A percentile compares a stretch with the other conserved stretches of the same genome.
Evolutionary conservation across 495 filamentous ascomycete genomes (phyloP).

Genomic region (Aspergillus steynii): DNA sequence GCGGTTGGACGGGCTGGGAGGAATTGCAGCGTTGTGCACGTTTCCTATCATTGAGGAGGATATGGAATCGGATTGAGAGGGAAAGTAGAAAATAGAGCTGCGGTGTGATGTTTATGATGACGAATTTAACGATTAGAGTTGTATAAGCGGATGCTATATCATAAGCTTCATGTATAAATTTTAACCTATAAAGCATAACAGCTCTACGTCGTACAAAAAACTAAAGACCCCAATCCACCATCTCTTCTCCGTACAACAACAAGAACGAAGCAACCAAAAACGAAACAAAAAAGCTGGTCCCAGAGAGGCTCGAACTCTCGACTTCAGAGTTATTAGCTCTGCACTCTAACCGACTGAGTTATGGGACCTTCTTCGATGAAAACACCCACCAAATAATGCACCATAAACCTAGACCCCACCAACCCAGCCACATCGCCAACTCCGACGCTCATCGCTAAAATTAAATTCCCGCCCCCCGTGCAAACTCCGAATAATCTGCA

Average conservation of each 20-base stretch:
- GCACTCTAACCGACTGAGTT: slow-evolving; percentile 13
- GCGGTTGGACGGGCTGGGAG: slow-evolving; percentile 78
- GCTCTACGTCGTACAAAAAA: no score
- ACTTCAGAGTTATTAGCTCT: slow-evolving; percentile 12
- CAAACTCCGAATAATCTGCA: neutral
- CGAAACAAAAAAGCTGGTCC: slow-evolving; percentile 3
- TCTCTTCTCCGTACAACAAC: neutral
- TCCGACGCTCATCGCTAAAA: neutral
- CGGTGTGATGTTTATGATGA: neutral
- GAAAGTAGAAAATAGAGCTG: slow-evolving; percentile 8
- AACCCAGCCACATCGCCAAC: neutral
- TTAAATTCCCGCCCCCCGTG: neutral
- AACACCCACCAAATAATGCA: no score
- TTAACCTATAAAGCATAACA: no score
- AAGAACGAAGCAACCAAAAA: neutral
- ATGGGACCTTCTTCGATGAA: slow-evolving; percentile 2
- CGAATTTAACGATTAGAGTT: neutral
- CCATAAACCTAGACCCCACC: neutral
- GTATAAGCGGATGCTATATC: neutral
- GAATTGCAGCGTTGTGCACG: slow-evolving; percentile 86
- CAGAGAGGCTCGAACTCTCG: slow-evolving; percentile 13
- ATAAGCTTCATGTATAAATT: no score
- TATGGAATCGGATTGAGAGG: slow-evolving; percentile 35
- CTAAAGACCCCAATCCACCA: neutral
- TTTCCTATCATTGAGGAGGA: slow-evolving; percentile 77